Conservation (phyloP, 768 basidiomycete species). For the Suillus alpinus region DNA sequence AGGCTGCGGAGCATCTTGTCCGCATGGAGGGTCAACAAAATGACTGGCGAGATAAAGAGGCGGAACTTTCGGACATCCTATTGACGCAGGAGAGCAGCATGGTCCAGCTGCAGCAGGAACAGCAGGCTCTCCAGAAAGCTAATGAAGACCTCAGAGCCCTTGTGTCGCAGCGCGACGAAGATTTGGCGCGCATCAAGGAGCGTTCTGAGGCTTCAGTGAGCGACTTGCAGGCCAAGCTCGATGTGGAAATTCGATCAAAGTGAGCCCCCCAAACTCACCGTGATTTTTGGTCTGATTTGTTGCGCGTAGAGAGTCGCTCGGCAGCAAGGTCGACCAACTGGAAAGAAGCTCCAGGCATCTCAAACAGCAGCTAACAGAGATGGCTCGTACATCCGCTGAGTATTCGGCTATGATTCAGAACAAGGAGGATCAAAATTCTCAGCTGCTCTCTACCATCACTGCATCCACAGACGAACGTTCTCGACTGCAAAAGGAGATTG, state of each 20-base stretch:
- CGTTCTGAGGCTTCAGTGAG: constrained; percentile 60
- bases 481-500: constrained; percentile 53
- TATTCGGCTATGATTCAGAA: constrained; percentile 72
- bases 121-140: constrained; percentile 61
- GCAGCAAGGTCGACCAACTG: constrained; percentile 54
- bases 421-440: constrained; percentile 70
- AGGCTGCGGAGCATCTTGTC: constrained; percentile 84
- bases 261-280: constrained; percentile 31
- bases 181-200: constrained; percentile 70
- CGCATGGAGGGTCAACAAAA: constrained; percentile 76
- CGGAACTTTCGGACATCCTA: constrained; percentile 57
- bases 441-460: constrained; percentile 52
- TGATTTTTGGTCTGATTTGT: neutral
- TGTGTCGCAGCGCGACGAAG: constrained; percentile 76
- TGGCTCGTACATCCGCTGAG: constrained; percentile 74
- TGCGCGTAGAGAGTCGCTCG: constrained; percentile 56
- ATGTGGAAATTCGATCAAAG: constrained; percentile 62
- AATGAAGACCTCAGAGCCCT: constrained; percentile 70
- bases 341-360: constrained; percentile 69
- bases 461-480: constrained; percentile 53
- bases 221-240: constrained; percentile 72
- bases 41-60: constrained; percentile 62
- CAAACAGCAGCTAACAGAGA: constrained; percentile 74
- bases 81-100: constrained; percentile 57
- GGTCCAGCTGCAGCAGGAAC: constrained; percentile 52